These are phyloP conservation scores for Paramecium tetraurelia DNA, from an alignment of 73 alveolate species.

Conservation along the genomic window DNA sequence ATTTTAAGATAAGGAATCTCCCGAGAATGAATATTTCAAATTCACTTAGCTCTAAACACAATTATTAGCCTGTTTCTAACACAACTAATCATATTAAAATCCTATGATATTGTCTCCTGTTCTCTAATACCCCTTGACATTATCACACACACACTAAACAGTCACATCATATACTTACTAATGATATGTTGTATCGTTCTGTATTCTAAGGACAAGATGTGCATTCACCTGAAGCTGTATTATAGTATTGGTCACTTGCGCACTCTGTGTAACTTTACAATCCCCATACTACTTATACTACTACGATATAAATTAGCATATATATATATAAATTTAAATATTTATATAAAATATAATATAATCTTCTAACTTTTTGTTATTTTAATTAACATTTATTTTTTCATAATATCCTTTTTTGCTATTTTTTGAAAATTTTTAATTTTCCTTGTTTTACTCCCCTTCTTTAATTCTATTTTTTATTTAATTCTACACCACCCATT, in stretches of 20 bases:
- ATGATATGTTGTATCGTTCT: background rate
- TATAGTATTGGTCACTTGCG: background rate
- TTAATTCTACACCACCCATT: too few relatives aligned
- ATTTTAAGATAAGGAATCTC: background rate
- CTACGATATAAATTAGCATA: background rate
- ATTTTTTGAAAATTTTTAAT: too few relatives aligned
- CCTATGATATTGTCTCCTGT: background rate
- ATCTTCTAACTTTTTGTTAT: background rate
- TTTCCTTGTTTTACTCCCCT: too few relatives aligned
- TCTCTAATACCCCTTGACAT: background rate
- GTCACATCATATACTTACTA: background rate
- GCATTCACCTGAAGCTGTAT: background rate
- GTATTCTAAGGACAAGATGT: background rate
- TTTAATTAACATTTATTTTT: background rate
- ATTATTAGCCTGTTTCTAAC: background rate
- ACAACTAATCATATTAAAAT: background rate
- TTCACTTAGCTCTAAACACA: background rate
- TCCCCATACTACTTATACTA: background rate
- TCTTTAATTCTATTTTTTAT: too few relatives aligned
- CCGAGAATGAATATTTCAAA: background rate
- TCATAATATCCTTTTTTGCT: too few relatives aligned
- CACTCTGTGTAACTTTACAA: constrained; percentile 10
- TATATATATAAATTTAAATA: background rate
- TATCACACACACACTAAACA: constrained; percentile 37
- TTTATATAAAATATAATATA: background rate